Evolutionary conservation across 768 basidiomycete genomes (phyloP).

Genomic region (Lentinula sp.): DNA sequence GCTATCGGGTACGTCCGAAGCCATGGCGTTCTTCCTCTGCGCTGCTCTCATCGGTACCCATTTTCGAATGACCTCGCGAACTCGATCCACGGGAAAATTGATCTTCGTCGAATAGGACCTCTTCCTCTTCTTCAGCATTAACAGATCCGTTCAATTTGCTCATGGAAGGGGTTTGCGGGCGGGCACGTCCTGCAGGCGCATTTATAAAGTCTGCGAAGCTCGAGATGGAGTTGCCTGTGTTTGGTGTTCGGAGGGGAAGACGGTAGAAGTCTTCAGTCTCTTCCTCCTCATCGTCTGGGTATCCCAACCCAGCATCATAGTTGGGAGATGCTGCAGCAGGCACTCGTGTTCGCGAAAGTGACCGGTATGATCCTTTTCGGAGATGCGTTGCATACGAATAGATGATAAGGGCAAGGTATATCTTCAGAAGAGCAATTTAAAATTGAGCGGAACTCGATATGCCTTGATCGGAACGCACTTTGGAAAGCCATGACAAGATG

Average conservation of each 20-base stretch:
- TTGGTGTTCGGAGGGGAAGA: conserved; percentile 48
- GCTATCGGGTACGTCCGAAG: conserved; percentile 15
- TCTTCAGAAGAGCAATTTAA: conserved; percentile 34
- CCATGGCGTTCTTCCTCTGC: conserved; percentile 33
- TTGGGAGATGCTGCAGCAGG: conserved; percentile 24
- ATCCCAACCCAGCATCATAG: conserved; percentile 31
- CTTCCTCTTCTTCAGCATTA: conserved; percentile 37
- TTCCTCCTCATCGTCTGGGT: conserved; percentile 51
- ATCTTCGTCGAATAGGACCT: conserved; percentile 62
- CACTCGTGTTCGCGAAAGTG: conserved; percentile 55
- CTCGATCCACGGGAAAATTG: conserved; percentile 35
- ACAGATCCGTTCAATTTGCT: conserved; percentile 9
- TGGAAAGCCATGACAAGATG: conserved; percentile 77
- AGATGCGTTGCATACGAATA: conserved; percentile 95
- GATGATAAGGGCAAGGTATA: conserved; percentile 85
- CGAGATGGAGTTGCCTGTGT: conserved; percentile 36
- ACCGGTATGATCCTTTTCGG: conserved; percentile 84
- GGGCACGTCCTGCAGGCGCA: conserved; percentile 34
- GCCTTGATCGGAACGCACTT: conserved; percentile 47
- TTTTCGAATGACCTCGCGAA: conserved; percentile 35
- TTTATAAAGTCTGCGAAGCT: conserved; percentile 62
- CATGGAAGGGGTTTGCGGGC: neutral
- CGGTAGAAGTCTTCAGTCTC: conserved; percentile 66
- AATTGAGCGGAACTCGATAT: neutral
- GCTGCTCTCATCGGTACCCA: conserved; percentile 36